Evolutionary conservation across 2,329 filamentous ascomycete species (phyloP), one percentile per base, ranked within the genome.

Genomic region (Xylariales sp.): DNA sequence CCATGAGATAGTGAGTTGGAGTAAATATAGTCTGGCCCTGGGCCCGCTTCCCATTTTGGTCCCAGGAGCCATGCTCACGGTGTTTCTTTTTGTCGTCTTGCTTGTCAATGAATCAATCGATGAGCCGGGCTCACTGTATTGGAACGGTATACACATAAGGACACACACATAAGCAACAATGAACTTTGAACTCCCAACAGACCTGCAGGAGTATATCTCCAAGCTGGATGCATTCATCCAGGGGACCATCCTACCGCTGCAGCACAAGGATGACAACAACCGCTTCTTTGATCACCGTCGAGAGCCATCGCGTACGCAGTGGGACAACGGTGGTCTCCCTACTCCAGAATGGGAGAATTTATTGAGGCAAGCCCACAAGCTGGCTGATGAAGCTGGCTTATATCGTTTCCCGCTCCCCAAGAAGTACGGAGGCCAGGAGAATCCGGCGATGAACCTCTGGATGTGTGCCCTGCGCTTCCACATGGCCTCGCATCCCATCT

Each of bases 281-380:
- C 71, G 76, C 41, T 83, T 83, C 68, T 82, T 83, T 58, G 77
- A 82, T 55, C 73, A 83, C 55, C 70, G 78, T 14, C 73, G 78
- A 45, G 78, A 83, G 48, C 68, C 80, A 49, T 63, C 74, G 6
- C 72, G 78, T 23, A 83, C 78, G 2, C 69, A 82, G 50, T 82
- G 76, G 75, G 69, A 73, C 38, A 69, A 70, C 28, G 60, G 64
- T 40, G 76, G 78, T 3, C 63, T 81, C 3, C 78, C 78, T 1
- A 67, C 66, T 5, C 55, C 65, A 30, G 76, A 80, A 48, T 82
- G 77, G 78, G 76, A 82, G 48, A 59, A 62, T 2, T 57, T 83
- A 1, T 60, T 81, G 12, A 50, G 42, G 5, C 55, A 76, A 53
- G 69, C 70, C 11, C 64, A 66, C 16, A 53, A 57, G 5, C 60